These are phyloP conservation scores for Deinandra increscens DNA, from an alignment of 129 eudicot genomes.

Conservation along the genomic window DNA sequence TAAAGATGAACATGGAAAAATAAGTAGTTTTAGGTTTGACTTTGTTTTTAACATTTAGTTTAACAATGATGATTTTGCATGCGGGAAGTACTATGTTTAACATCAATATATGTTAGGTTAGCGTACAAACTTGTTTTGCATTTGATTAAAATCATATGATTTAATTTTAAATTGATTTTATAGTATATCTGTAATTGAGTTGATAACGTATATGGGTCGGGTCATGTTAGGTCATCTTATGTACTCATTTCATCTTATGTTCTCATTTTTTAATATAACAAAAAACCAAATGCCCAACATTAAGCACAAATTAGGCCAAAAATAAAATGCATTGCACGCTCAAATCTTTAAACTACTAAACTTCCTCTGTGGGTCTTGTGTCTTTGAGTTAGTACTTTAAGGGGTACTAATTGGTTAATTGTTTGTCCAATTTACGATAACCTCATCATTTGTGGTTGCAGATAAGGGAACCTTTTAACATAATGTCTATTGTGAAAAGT, in stretches of 20 bases:
- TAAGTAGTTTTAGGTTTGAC: background rate
- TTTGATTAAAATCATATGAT: background rate
- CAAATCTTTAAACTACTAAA: background rate
- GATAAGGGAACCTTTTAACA: conserved; percentile 82
- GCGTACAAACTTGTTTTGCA: background rate
- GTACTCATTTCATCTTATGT: too few species aligned
- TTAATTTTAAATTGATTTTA: background rate
- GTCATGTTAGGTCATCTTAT: background rate
- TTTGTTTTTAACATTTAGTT: background rate
- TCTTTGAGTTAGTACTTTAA: background rate
- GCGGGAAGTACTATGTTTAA: background rate
- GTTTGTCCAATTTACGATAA: background rate
- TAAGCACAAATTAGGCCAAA: background rate
- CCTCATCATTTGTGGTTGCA: conserved; percentile 36
- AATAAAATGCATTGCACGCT: background rate
- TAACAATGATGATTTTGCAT: background rate
- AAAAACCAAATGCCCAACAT: background rate
- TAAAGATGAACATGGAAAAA: background rate
- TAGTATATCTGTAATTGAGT: background rate
- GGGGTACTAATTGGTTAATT: background rate
- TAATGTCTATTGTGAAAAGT: conserved; percentile 81
- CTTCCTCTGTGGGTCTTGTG: background rate
- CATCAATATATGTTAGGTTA: background rate
- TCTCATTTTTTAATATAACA: background rate
- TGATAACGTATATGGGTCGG: background rate